A percentile compares a stretch with the other conserved stretches of the same genome.
Evolutionary conservation across 371 early-diverging fungal genomes (phyloP).

Genomic region (Syncephalastrum sp.): DNA sequence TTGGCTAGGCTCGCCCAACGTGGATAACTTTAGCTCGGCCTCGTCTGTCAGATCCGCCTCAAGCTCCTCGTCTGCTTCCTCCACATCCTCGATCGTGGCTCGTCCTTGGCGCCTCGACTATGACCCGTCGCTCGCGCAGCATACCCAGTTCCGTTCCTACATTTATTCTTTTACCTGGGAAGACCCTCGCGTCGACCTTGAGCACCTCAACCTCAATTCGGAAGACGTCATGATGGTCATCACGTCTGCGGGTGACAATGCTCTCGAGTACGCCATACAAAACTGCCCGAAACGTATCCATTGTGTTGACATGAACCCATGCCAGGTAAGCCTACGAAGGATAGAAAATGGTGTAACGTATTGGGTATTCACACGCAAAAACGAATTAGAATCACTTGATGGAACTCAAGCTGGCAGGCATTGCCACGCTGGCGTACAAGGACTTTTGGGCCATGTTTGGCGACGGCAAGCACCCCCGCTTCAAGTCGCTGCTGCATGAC

Average conservation of each 20-base stretch:
- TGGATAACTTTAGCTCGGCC: constrained; percentile 25
- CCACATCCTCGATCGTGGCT: constrained; percentile 20
- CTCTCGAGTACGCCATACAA: constrained; percentile 76
- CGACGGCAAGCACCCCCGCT: constrained; percentile 64
- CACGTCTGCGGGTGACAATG: constrained; percentile 86
- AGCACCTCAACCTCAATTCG: constrained; percentile 62
- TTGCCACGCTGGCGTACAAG: constrained; percentile 56
- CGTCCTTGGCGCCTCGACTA: constrained; percentile 70
- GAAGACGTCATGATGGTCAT: constrained; percentile 81
- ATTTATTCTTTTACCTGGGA: constrained; percentile 91
- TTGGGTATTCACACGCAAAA: neutral
- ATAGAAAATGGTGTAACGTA: neutral
- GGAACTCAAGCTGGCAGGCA: constrained; percentile 78
- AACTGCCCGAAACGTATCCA: constrained; percentile 72
- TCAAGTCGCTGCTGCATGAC: constrained; percentile 61
- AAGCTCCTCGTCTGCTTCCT: neutral
- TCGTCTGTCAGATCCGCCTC: constrained; percentile 7
- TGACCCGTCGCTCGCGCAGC: constrained; percentile 60
- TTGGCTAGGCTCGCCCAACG: constrained; percentile 67
- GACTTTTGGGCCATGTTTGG: constrained; percentile 87
- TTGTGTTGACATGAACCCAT: constrained; percentile 87
- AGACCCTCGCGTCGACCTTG: constrained; percentile 77
- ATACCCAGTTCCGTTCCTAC: constrained; percentile 78
- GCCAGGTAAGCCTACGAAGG: constrained; percentile 50
- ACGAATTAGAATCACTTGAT: constrained; percentile 67